phyloP scores from a whole-genome alignment of 176 grass and related monocot species.

The Carex cristatella region DNA sequence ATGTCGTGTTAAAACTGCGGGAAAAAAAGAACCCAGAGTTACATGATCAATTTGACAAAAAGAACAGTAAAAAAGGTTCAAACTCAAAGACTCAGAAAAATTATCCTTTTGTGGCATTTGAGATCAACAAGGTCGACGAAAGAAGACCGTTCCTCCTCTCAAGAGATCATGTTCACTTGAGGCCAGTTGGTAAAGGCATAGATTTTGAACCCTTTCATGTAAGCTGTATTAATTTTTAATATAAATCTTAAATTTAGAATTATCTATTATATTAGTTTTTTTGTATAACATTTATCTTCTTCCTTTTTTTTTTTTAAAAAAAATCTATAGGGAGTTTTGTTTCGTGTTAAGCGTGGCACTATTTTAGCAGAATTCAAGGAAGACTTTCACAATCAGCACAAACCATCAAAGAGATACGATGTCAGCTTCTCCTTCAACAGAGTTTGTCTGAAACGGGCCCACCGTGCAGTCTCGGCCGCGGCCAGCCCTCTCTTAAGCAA shows the following conservation, averaged over 20 bases:
- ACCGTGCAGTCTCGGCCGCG: conserved; percentile 25
- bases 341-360: neutral
- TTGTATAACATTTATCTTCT: neutral
- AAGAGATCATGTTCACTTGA: conserved; percentile 30
- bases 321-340: conserved; percentile 21
- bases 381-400: conserved; percentile 32
- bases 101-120: conserved; percentile 19
- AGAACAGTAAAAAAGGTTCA: neutral
- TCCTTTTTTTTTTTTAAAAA: neutral
- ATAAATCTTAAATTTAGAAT: neutral
- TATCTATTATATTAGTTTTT: neutral
- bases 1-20: conserved; percentile 2
- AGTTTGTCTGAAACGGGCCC: conserved; percentile 33
- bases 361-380: conserved; percentile 24
- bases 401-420: conserved; percentile 17
- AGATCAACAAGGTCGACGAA: conserved; percentile 18
- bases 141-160: conserved; percentile 33
- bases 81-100: neutral
- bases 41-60: neutral
- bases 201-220: conserved; percentile 22
- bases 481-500: conserved; percentile 11
- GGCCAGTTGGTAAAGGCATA: neutral
- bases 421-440: conserved; percentile 41
- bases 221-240: neutral
- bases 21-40: neutral